Evolutionary conservation across 352 stramenopile species (phyloP), one percentile per base, ranked within the genome.

Genomic region (Pythium aristosporum): DNA sequence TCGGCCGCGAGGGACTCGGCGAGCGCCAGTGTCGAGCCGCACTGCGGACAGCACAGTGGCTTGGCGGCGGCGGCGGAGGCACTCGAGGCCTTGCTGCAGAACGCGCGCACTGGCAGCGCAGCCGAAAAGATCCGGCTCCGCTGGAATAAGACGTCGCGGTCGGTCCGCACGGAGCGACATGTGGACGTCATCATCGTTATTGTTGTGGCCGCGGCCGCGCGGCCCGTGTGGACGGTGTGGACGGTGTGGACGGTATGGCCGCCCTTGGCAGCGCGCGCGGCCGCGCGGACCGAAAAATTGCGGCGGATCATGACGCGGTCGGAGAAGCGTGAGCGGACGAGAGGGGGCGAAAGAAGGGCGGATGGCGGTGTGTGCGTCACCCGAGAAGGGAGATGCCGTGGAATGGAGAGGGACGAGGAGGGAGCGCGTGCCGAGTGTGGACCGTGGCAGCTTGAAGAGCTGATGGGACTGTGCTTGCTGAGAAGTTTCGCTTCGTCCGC

Each of bases 31-130:
- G 78, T 56, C 32, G 76, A 72, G 30, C 77, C 79, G 65, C 84
- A 92, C 32, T 92, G 79, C 37, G 81, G 81, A 70, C 84, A 92
- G 57, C 77, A 78, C 13, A 92, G 76, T 34, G 65, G 50, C 37
- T 70, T 61, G 54, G 60, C 53, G 28, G 54, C 32, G 6, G 63
- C 32, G 16, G 57, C 37, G 46, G 54, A 51, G 9, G 57, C 39
- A 39, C 36, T 47, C 23, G 56, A 47, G 23, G 53, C 30, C 44
- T 42, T 62, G 44, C 42, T 47, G 56, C 56, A 62, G 56, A 62
- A 54, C 21, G 42, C 44, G 15, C 56, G 56, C 16, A 13, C 10
- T 15, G n/a, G 2, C 52, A 30, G 18, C 21, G 25, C 20, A 36
- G 52, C 11, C 8, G 8, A 39, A 39, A 39, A 15, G 34, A 39